Evolutionary conservation across 768 basidiomycete species (phyloP).

Genomic region (Mycena capillaripes): DNA sequence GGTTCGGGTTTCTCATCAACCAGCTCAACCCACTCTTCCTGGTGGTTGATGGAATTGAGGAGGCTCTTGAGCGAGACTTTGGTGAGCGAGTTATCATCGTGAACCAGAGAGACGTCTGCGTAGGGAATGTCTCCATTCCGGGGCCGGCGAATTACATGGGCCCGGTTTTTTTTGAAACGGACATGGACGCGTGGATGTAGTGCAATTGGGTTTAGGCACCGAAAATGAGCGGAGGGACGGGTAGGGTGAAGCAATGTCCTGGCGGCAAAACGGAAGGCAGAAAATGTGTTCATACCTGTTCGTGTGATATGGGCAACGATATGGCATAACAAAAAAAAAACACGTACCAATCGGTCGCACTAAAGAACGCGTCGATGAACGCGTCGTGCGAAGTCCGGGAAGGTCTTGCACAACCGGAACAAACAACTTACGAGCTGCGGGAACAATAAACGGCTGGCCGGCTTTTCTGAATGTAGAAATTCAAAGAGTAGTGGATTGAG

Average conservation of each 20-base stretch:
- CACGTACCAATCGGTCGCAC: too few relatives aligned
- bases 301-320: not conserved
- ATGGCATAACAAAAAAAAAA: too few relatives aligned
- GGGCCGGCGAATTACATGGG: constrained; percentile 2
- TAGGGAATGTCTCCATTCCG: constrained; percentile 60
- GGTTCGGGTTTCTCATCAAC: constrained; percentile 63
- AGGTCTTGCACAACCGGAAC: not conserved
- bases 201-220: constrained; percentile 3
- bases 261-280: constrained; percentile 35
- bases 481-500: not conserved
- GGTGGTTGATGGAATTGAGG: constrained; percentile 58
- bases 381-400: not conserved
- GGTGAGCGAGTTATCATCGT: constrained; percentile 60
- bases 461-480: not conserved
- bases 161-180: constrained; percentile 30
- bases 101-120: constrained; percentile 59
- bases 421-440: not conserved
- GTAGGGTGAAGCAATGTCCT: constrained; percentile 24
- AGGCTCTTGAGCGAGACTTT: constrained; percentile 55
- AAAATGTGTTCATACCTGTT: constrained; percentile 37
- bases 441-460: too few relatives aligned
- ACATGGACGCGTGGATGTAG: constrained; percentile 4
- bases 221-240: constrained; percentile 2
- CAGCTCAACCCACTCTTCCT: constrained; percentile 67
- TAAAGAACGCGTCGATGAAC: not conserved